Evolutionary conservation across 2,329 filamentous ascomycete species (phyloP), one percentile per base, ranked within the genome.

Genomic region (Fusarium subglutinans): DNA sequence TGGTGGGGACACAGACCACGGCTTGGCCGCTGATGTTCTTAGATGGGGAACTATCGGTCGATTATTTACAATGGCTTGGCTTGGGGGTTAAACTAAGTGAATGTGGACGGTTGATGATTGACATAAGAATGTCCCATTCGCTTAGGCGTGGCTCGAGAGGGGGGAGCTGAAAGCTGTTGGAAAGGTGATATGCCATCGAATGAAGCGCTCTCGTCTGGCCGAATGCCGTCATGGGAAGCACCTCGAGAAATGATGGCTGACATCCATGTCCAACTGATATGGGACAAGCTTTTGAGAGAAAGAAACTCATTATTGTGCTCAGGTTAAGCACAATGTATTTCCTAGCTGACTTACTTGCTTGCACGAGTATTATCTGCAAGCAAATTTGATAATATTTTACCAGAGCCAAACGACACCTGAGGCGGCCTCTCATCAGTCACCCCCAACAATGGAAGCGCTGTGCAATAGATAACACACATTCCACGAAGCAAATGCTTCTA

Each of bases 231-330:
- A 73, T 73, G 51, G 54, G 50, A 24, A 56, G 28, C 47, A 54
- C 45, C 33, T 28, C 53, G 37, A 74, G 71, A 74, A 73, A 73
- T 74, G 70, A 73, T 74, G 70, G 70, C 71, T 73, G 61, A 38
- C 48, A 65, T 43, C 51, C 63, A 73, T 63, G 65, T 73, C 15
- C 61, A 17, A 48, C 47, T 47, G 54, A 64, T 40, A 66, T 66
- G 60, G 50, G 48, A 58, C 55, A 70, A 70, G 60, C 43, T 35
- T 55, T 71, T 48, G 50, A 43, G 40, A 37, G 35, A 57, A 35
- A 26, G 50, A 45, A 40, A 37, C 50, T 30, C 44, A 43, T 47
- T 43, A 61, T 51, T 57, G 24, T 47, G 50, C 51, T 68, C 44
- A 63, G 66, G 28, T 65, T 35, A n/a, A 48, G 30, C 28, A 41